Conservation (phyloP, 164 flowering plant species). For the Platanus orientalis region DNA sequence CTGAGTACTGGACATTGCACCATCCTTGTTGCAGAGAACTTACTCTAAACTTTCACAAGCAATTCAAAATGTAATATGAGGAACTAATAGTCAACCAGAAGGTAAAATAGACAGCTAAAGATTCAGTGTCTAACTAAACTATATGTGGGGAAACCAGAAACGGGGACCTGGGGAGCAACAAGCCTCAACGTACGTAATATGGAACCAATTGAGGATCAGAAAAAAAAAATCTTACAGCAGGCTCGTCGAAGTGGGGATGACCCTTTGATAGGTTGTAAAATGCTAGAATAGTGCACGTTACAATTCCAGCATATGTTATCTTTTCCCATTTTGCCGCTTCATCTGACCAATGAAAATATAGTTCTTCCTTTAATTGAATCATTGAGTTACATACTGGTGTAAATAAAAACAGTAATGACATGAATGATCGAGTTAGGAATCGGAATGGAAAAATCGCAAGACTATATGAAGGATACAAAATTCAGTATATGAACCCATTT, state of each 20-base stretch:
- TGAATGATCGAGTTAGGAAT: too few relatives aligned
- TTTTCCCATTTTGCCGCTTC: conserved; percentile 94
- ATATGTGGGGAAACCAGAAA: too few relatives aligned
- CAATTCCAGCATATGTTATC: conserved; percentile 69
- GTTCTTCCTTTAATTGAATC: not conserved
- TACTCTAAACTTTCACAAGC: too few relatives aligned
- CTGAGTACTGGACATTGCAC: too few relatives aligned
- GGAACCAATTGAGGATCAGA: not conserved
- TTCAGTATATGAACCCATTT: not conserved
- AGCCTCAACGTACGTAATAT: not conserved
- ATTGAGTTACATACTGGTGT: not conserved
- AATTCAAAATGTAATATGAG: too few relatives aligned
- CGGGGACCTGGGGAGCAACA: not conserved
- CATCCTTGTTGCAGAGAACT: too few relatives aligned
- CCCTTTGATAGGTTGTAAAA: conserved; percentile 61
- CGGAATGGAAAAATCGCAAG: too few relatives aligned
- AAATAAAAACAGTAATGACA: too few relatives aligned
- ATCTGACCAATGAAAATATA: conserved; percentile 24
- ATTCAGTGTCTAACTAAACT: too few relatives aligned
- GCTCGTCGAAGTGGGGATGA: conserved; percentile 72
- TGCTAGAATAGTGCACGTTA: conserved; percentile 50
- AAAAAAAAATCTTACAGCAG: conserved; percentile 52
- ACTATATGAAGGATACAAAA: too few relatives aligned
- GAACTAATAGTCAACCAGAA: too few relatives aligned
- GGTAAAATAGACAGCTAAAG: too few relatives aligned